A percentile compares a stretch with the other conserved stretches of the same genome.
These are phyloP conservation scores for Hexamita inflata DNA, from an alignment of 208 protist genomes.

Conservation along the genomic window DNA sequence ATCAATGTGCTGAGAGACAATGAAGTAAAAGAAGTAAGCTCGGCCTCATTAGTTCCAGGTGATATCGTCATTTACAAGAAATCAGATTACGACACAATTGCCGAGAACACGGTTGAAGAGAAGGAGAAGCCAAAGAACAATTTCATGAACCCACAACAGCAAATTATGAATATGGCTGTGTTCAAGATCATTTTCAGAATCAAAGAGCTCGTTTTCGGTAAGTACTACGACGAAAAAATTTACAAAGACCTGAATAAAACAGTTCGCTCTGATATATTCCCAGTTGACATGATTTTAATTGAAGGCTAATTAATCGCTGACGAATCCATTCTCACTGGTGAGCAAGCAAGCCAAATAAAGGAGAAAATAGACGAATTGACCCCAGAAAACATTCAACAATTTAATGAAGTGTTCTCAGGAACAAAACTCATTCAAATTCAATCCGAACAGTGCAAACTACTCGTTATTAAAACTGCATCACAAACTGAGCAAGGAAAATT, in stretches of 20 bases:
- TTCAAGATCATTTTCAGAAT: neutral
- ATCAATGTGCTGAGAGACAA: neutral
- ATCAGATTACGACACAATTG: neutral
- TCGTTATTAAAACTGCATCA: neutral
- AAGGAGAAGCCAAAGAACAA: neutral
- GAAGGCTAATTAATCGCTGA: neutral
- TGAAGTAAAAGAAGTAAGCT: too few relatives aligned
- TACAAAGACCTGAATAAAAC: neutral
- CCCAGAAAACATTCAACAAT: neutral
- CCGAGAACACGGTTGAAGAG: neutral
- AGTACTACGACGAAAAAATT: neutral
- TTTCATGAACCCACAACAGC: neutral
- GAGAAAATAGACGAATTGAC: neutral
- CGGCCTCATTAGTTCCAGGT: neutral
- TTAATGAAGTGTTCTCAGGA: slow-evolving; percentile 3
- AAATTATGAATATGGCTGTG: neutral
- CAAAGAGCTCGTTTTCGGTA: neutral
- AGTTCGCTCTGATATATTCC: neutral
- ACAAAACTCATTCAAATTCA: neutral
- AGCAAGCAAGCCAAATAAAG: slow-evolving; percentile 1
- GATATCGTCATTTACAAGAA: neutral
- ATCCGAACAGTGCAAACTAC: neutral
- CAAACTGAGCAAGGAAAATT: neutral
- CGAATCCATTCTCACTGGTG: slow-evolving; percentile 11
- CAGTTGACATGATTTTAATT: slow-evolving; percentile 10